Evolutionary conservation across 2,329 filamentous ascomycete genomes (phyloP).

Genomic region (Botryotinia narcissicola): DNA sequence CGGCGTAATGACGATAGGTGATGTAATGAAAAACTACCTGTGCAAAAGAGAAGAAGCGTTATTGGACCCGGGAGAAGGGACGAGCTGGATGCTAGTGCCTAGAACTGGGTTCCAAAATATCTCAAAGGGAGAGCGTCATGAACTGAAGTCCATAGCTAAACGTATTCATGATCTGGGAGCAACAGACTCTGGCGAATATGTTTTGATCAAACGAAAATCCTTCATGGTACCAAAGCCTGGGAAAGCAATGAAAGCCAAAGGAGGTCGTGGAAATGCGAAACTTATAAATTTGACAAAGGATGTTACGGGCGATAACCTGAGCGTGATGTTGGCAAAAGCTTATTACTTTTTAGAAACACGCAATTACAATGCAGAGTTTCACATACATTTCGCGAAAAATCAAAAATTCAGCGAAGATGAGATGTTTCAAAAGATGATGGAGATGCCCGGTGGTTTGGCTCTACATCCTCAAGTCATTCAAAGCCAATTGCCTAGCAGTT

Average conservation of each 20-base stretch:
- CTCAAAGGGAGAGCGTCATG: background rate
- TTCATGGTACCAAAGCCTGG: conserved; percentile 11
- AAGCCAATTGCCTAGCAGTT: background rate
- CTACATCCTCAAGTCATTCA: conserved; percentile 12
- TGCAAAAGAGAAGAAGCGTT: background rate
- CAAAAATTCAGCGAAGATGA: background rate
- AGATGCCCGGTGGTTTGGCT: background rate
- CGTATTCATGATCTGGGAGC: background rate
- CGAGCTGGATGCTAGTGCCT: conserved; percentile 13
- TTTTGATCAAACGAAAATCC: conserved; percentile 10
- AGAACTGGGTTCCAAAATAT: background rate
- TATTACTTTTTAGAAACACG: background rate
- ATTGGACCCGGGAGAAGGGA: background rate
- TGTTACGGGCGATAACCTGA: background rate
- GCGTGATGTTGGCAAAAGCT: background rate
- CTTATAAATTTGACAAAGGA: background rate
- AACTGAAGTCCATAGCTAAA: background rate
- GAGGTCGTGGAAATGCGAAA: conserved; percentile 2
- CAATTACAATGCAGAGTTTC: background rate
- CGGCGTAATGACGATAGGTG: background rate
- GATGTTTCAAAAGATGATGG: background rate
- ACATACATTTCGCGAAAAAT: background rate
- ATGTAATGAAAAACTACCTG: background rate
- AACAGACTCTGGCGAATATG: background rate
- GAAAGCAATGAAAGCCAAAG: background rate